Conservation (phyloP, 768 basidiomycete species). For the Tricholoma bakamatsutake region DNA sequence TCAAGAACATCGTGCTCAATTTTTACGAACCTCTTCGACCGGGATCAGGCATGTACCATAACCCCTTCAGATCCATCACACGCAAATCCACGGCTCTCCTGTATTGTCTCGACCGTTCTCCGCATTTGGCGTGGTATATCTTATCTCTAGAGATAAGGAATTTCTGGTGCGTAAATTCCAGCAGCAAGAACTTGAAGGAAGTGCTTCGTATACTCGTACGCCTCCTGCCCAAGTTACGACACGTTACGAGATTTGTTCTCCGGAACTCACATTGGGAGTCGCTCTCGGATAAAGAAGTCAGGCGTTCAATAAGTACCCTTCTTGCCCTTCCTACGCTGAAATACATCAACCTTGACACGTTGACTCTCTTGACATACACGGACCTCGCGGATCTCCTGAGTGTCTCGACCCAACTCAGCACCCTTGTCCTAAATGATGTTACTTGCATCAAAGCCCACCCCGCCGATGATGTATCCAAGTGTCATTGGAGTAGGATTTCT, state of each 20-base stretch:
- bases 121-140: neutral
- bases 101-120: neutral
- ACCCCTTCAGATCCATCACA: neutral
- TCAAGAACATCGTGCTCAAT: neutral
- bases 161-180: neutral
- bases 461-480: neutral
- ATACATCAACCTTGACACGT: neutral
- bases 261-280: neutral
- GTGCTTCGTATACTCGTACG: neutral
- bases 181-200: neutral
- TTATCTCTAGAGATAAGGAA: neutral
- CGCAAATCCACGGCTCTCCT: neutral
- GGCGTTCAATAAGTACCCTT: neutral
- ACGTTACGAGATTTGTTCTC: neutral
- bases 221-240: neutral
- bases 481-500: neutral
- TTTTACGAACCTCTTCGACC: neutral
- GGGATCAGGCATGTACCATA: neutral
- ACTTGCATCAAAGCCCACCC: neutral
- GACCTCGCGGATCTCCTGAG: neutral
- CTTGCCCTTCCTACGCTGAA: neutral
- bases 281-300: neutral
- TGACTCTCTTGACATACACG: neutral
- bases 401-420: neutral
- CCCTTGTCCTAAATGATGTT: neutral